phyloP scores from a whole-genome alignment of 441 rosid species.

The Melastoma candidum region DNA sequence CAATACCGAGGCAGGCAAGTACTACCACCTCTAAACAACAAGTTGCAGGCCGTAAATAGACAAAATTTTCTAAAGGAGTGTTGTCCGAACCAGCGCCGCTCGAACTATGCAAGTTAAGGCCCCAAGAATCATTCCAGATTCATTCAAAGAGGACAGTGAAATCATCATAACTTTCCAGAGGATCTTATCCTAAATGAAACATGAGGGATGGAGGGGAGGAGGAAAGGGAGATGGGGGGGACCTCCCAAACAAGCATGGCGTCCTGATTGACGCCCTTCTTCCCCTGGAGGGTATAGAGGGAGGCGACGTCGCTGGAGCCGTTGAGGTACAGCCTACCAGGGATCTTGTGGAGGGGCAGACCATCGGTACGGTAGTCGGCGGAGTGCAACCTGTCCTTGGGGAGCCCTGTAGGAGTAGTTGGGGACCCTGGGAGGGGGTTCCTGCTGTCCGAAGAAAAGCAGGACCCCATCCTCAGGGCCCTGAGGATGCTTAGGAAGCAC shows the following conservation, averaged over 20 bases:
- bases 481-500: constrained; percentile 18
- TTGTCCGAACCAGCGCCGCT: too few relatives aligned
- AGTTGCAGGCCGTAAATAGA: too few relatives aligned
- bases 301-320: constrained; percentile 18
- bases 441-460: constrained; percentile 12
- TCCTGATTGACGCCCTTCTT: constrained; percentile 24
- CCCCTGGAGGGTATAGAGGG: constrained; percentile 18
- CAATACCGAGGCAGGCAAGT: too few relatives aligned
- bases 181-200: too few relatives aligned
- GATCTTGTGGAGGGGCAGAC: constrained; percentile 13
- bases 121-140: too few relatives aligned
- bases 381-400: constrained; percentile 4
- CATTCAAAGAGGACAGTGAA: too few relatives aligned
- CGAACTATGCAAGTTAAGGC: too few relatives aligned
- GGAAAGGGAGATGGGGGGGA: not conserved
- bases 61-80: too few relatives aligned
- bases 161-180: too few relatives aligned
- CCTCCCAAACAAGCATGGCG: constrained; percentile 27
- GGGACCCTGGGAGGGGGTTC: constrained; percentile 13
- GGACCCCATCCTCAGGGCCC: constrained; percentile 22
- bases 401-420: constrained; percentile 5
- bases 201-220: too few relatives aligned
- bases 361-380: constrained; percentile 6
- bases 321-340: constrained; percentile 16
- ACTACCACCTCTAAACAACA: too few relatives aligned